Percentiles rank a stretch among this genome's conserved stretches.
Evolutionary conservation across 768 basidiomycete species (phyloP).

Genomic region (Naganishia kalamii): DNA sequence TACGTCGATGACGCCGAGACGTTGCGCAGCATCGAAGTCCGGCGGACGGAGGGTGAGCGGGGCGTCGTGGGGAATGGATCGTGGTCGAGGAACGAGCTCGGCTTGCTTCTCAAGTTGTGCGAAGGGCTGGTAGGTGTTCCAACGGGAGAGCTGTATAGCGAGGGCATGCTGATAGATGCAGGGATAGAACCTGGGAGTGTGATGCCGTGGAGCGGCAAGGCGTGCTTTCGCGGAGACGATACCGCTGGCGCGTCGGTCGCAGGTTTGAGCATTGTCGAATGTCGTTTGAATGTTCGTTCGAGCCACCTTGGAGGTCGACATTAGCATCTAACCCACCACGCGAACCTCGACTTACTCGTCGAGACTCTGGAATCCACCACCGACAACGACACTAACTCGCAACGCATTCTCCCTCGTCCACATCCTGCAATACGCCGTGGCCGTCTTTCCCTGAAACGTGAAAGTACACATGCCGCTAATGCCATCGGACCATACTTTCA

Average conservation of each 20-base stretch:
- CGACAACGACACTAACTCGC: not conserved
- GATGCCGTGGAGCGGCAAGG: not conserved
- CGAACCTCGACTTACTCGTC: not conserved
- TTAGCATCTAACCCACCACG: not conserved
- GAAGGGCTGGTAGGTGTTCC: not conserved
- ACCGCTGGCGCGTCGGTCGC: too few relatives aligned
- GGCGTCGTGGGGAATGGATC: not conserved
- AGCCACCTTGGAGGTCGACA: not conserved
- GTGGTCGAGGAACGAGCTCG: not conserved
- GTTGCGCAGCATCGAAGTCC: constrained; percentile 10
- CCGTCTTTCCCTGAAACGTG: constrained; percentile 10
- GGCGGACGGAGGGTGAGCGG: not conserved
- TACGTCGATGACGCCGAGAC: constrained; percentile 8
- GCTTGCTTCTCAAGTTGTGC: not conserved
- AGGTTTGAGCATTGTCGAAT: not conserved
- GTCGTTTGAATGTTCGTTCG: constrained; percentile 2
- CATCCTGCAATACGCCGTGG: constrained; percentile 11
- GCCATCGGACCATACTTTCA: constrained; percentile 9
- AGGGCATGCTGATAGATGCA: not conserved
- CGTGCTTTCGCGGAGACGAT: not conserved
- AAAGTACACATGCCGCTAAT: constrained; percentile 10
- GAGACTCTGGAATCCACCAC: constrained; percentile 8
- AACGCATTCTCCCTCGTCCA: constrained; percentile 1
- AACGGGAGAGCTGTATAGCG: not conserved
- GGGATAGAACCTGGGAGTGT: not conserved